phyloP scores from a whole-genome alignment of 2,329 filamentous ascomycete species.

The Ustulina deusta region DNA sequence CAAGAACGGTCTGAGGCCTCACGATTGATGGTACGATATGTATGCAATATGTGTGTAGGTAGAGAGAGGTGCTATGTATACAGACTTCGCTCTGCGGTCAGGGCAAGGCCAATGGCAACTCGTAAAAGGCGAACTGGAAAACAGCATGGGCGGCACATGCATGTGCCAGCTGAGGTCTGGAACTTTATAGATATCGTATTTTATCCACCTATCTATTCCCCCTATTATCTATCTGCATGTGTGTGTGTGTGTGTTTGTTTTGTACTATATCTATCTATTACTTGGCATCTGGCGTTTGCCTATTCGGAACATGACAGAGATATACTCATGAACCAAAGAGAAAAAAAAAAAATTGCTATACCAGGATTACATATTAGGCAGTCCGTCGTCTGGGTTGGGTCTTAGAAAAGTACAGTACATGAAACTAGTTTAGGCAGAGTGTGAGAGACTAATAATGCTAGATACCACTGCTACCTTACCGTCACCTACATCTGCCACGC shows the following conservation, averaged over 20 bases:
- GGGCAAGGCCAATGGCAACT: not conserved
- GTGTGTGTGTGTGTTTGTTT: conserved; percentile 7
- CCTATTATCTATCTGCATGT: not conserved
- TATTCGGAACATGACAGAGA: not conserved
- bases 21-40: not conserved
- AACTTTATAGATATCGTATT: not conserved
- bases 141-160: conserved; percentile 14
- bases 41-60: conserved; percentile 1
- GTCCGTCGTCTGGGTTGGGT: conserved; percentile 2
- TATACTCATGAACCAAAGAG: too few species aligned
- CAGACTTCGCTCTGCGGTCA: conserved; percentile 3
- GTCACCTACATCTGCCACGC: not conserved
- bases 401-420: conserved; percentile 36
- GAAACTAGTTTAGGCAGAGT: conserved; percentile 18
- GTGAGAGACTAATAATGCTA: not conserved
- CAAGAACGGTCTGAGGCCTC: not conserved
- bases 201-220: not conserved
- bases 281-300: not conserved
- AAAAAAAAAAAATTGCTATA: too few species aligned
- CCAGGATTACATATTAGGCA: not conserved
- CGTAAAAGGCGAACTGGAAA: conserved; percentile 16
- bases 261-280: not conserved
- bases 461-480: conserved; percentile 1
- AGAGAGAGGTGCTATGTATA: too few species aligned
- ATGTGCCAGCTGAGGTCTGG: conserved; percentile 3